Percentiles rank a stretch among this genome's conserved stretches.
Evolutionary conservation across 768 basidiomycete species (phyloP).

Genomic region (Mycena kentingensis): DNA sequence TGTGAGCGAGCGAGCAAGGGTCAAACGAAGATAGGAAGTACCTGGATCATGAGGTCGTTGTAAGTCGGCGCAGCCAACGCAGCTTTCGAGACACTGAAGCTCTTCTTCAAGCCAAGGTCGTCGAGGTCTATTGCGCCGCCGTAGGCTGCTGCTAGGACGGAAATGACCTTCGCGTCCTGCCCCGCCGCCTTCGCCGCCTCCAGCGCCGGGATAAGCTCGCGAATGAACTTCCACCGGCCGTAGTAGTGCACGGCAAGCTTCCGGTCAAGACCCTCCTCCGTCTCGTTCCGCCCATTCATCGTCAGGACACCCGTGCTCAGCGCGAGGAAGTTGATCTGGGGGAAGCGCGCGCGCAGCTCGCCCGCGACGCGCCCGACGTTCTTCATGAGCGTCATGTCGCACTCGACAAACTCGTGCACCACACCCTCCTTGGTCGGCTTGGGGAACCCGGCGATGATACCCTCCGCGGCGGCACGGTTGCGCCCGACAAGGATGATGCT

Average conservation of each 20-base stretch:
- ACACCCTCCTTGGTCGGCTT: constrained; percentile 26
- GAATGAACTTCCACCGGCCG: constrained; percentile 50
- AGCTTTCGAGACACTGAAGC: constrained; percentile 38
- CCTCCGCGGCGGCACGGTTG: constrained; percentile 49
- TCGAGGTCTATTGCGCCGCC: constrained; percentile 43
- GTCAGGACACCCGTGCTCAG: constrained; percentile 46
- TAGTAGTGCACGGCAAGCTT: constrained; percentile 53
- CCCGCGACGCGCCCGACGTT: constrained; percentile 42
- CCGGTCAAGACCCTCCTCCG: constrained; percentile 47
- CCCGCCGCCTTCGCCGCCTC: constrained; percentile 45
- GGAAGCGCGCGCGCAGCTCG: constrained; percentile 33
- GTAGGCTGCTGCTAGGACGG: constrained; percentile 39
- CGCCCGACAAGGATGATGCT: constrained; percentile 57
- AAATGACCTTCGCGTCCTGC: constrained; percentile 53
- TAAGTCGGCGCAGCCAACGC: constrained; percentile 43
- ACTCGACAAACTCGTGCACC: constrained; percentile 51
- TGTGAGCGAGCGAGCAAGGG: too few relatives aligned
- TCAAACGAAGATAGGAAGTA: constrained; percentile 20
- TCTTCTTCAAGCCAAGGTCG: constrained; percentile 55
- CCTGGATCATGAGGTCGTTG: constrained; percentile 58
- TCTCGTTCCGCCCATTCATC: constrained; percentile 41
- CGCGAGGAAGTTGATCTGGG: constrained; percentile 56
- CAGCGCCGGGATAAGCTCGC: constrained; percentile 48
- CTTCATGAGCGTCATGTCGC: constrained; percentile 55
- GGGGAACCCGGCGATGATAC: constrained; percentile 46